Conservation (phyloP, 176 grass and related monocot species). For the Oryza glaberrima region DNA sequence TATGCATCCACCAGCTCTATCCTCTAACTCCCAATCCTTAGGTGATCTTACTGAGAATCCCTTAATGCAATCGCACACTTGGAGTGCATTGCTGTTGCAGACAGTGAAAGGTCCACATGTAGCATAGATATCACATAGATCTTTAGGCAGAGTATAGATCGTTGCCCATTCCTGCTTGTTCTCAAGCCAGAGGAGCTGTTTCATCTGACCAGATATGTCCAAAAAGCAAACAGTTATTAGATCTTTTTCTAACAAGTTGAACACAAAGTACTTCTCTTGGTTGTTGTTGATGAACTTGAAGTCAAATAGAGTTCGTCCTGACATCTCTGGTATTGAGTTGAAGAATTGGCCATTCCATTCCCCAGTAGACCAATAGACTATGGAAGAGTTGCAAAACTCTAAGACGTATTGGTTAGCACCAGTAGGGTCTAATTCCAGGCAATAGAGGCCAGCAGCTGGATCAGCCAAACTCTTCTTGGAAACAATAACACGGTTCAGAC, state of each 20-base stretch:
- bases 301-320: background rate
- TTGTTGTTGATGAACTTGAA: constrained; percentile 28
- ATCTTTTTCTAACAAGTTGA: background rate
- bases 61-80: constrained; percentile 46
- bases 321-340: constrained; percentile 44
- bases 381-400: constrained; percentile 39
- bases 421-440: constrained; percentile 42
- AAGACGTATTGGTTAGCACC: constrained; percentile 24
- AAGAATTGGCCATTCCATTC: constrained; percentile 63
- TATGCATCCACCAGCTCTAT: constrained; percentile 47
- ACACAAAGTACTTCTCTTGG: constrained; percentile 36
- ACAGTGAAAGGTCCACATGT: constrained; percentile 58
- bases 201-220: constrained; percentile 35
- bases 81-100: constrained; percentile 26
- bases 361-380: constrained; percentile 29
- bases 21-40: constrained; percentile 43
- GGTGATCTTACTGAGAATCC: constrained; percentile 45
- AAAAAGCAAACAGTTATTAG: constrained; percentile 20
- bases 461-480: constrained; percentile 50
- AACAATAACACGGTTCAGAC: constrained; percentile 35
- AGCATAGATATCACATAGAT: constrained; percentile 45
- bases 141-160: constrained; percentile 33
- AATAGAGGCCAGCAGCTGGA: constrained; percentile 48
- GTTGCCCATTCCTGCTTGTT: constrained; percentile 16
- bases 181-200: constrained; percentile 37